Evolutionary conservation across 2,329 filamentous ascomycete genomes (phyloP).

Genomic region (Aphanocladium album): DNA sequence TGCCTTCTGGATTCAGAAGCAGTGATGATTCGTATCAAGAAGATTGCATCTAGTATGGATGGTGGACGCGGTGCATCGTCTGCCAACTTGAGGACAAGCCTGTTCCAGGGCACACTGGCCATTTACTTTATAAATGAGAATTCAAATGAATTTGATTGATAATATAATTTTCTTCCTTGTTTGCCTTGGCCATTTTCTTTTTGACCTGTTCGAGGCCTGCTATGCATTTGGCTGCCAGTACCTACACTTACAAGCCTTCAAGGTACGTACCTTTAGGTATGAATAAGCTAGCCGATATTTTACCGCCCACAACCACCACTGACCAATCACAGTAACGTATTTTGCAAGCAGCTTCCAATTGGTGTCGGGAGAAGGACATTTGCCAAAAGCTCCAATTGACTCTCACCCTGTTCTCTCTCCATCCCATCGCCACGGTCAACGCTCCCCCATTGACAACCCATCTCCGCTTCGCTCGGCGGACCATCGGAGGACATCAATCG

Average conservation of each 20-base stretch:
- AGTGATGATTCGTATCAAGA: no score
- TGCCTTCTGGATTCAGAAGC: slow-evolving; percentile 2
- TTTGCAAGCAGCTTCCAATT: slow-evolving; percentile 31
- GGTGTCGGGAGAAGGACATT: slow-evolving; percentile 29
- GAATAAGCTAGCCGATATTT: slow-evolving; percentile 20
- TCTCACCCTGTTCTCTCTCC: slow-evolving; percentile 18
- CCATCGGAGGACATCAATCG: background rate
- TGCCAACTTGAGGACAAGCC: no score
- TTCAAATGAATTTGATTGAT: no score
- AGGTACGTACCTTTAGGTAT: background rate
- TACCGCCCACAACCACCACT: slow-evolving; percentile 16
- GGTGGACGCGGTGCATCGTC: no score
- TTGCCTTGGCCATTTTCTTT: no score
- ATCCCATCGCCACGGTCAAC: slow-evolving; percentile 18
- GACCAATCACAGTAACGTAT: slow-evolving; percentile 28
- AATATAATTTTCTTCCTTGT: no score
- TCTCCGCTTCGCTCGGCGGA: slow-evolving; percentile 2
- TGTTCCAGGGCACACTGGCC: no score
- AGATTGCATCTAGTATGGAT: no score
- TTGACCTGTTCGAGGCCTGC: no score
- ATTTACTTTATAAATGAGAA: no score
- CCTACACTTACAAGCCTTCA: no score
- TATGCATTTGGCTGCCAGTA: no score
- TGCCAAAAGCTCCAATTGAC: slow-evolving; percentile 24
- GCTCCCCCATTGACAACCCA: slow-evolving; percentile 15